Evolutionary conservation across 2,329 filamentous ascomycete species (phyloP), one percentile per base, ranked within the genome.

Genomic region (Botrytis deweyae): DNA sequence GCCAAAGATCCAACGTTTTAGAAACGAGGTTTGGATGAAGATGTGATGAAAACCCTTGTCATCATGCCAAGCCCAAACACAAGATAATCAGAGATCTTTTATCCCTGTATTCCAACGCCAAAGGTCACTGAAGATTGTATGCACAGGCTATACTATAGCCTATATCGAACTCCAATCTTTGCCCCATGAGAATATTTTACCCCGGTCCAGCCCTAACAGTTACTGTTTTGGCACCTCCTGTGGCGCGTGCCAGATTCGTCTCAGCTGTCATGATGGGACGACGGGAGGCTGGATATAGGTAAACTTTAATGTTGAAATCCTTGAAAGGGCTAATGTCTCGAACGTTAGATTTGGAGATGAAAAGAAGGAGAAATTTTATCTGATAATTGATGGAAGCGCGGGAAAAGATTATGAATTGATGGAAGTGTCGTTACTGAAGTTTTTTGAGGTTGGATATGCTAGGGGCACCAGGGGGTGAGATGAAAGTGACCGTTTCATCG

Each of bases 231-330:
- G 29, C 16, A 46, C 12, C 52, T 29, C 42, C 29, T 46, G 52
- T 62, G 71, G 64, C 64, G 52, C 59, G 79, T 79, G 52, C 75
- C 78, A 80, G 76, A 76, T 44, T 72, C 76, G 80, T 80, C 80
- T 80, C 79, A 78, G 58, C 64, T 73, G 70, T 73, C 29, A 65
- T 76, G 72, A 46, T 70, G 75, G 75, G 69, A 63, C 36, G 62
- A 68, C 40, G 38, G 38, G 44, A 40, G 36, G 36, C 10, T 46
- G 18, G 40, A 69, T 20, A 72, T 72, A 33, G 18, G n/a, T 33
- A 29, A 52, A 49, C 22, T 62, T 52, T 16, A 65, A 62, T 40
- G 36, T 55, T 55, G 7, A 55, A 40, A 67, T 52, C 44, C 16
- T 38, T 46, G n/a, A 29, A 16, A 40, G 55, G 25, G 5, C 40